Evolutionary conservation across 2,329 filamentous ascomycete species (phyloP).

Genomic region (Esteya vermicola): DNA sequence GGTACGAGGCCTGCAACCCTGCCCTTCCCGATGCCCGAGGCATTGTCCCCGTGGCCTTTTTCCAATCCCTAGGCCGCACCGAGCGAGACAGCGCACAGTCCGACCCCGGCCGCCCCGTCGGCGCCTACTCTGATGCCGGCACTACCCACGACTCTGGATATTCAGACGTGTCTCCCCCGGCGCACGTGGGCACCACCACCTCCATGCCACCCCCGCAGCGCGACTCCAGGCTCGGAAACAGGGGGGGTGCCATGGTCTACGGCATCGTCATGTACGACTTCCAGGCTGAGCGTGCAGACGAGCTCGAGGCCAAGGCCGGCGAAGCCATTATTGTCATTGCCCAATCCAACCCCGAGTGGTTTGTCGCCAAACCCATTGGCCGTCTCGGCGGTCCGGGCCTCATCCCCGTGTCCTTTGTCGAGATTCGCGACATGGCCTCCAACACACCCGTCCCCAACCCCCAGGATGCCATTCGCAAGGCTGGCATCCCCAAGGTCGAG

Average conservation of each 20-base stretch:
- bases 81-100: slow-evolving; percentile 77
- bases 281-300: slow-evolving; percentile 85
- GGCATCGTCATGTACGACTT: slow-evolving; percentile 97
- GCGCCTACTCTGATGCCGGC: slow-evolving; percentile 47
- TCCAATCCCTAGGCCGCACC: slow-evolving; percentile 82
- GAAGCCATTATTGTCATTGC: slow-evolving; percentile 98
- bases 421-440: slow-evolving; percentile 87
- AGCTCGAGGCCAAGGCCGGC: slow-evolving; percentile 85
- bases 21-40: slow-evolving; percentile 74
- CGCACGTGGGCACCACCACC: slow-evolving; percentile 3
- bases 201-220: slow-evolving; percentile 22
- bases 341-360: slow-evolving; percentile 97
- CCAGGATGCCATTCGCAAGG: slow-evolving; percentile 69
- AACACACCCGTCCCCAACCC: slow-evolving; percentile 72
- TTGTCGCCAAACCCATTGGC: slow-evolving; percentile 97
- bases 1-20: slow-evolving; percentile 98
- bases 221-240: slow-evolving; percentile 34
- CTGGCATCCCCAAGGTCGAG: slow-evolving; percentile 86
- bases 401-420: slow-evolving; percentile 92
- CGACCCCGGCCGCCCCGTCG: slow-evolving; percentile 33
- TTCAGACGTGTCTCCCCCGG: slow-evolving; percentile 36
- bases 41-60: slow-evolving; percentile 85
- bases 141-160: slow-evolving; percentile 93
- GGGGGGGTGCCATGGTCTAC: slow-evolving; percentile 76
- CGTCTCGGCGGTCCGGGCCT: slow-evolving; percentile 87